These are phyloP conservation scores for Saccharomyces hybrid DNA, from an alignment of 1,139 yeast species.

Conservation along the genomic window DNA sequence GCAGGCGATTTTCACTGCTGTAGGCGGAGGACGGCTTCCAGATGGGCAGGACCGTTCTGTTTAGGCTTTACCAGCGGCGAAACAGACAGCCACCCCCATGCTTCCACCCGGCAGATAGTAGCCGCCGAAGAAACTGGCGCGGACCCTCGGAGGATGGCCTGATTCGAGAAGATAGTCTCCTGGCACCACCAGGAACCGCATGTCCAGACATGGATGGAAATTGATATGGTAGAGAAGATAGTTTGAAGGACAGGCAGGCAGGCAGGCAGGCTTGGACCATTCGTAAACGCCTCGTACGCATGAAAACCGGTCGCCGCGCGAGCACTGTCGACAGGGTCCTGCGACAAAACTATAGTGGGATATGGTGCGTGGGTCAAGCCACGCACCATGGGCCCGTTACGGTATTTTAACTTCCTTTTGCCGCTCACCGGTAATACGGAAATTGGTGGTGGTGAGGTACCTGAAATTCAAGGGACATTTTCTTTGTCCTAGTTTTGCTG, in stretches of 20 bases:
- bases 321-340: background rate
- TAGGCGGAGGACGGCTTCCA: background rate
- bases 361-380: background rate
- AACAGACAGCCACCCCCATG: background rate
- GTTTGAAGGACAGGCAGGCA: background rate
- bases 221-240: background rate
- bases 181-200: background rate
- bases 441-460: background rate
- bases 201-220: background rate
- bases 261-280: background rate
- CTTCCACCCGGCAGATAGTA: background rate
- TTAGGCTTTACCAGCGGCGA: background rate
- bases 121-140: background rate
- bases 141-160: background rate
- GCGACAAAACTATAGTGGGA: background rate
- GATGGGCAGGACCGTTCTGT: background rate
- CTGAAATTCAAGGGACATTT: background rate
- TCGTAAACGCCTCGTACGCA: background rate
- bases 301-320: background rate
- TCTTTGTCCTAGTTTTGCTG: background rate
- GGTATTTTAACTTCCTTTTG: background rate
- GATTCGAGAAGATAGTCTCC: background rate
- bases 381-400: background rate
- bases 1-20: background rate
- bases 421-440: background rate